These are phyloP conservation scores for Suillus paluster DNA, from an alignment of 768 basidiomycete species.

Conservation along the genomic window DNA sequence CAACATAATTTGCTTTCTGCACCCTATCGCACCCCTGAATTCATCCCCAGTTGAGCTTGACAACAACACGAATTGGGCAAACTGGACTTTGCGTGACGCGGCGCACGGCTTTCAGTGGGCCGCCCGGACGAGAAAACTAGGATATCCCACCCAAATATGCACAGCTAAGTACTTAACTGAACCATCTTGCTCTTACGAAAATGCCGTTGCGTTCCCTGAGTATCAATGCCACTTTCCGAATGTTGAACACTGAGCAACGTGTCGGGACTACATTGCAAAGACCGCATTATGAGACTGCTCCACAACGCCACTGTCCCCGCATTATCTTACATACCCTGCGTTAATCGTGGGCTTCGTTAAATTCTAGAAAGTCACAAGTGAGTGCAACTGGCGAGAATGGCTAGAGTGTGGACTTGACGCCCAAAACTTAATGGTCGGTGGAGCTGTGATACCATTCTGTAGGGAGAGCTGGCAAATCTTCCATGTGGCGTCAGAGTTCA, in stretches of 20 bases:
- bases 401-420: slow-evolving; percentile 2
- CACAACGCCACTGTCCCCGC: slow-evolving; percentile 29
- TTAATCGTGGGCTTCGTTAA: not conserved
- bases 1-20: not conserved
- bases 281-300: slow-evolving; percentile 12
- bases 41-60: not conserved
- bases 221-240: not conserved
- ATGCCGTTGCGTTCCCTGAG: not conserved
- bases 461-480: not conserved
- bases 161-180: not conserved
- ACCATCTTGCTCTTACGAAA: not conserved
- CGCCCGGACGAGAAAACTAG: not conserved
- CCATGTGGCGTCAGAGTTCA: slow-evolving; percentile 1
- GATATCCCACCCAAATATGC: not conserved
- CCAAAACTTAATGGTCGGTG: not conserved
- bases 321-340: slow-evolving; percentile 10
- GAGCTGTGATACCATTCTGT: slow-evolving; percentile 1
- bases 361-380: slow-evolving; percentile 10
- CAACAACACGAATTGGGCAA: not conserved
- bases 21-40: not conserved
- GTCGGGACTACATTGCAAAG: slow-evolving; percentile 1
- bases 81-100: not conserved
- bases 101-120: not conserved
- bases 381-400: slow-evolving; percentile 5
- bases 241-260: not conserved